Conservation (phyloP, 805 yeast genomes). For the Tetrapisispora iriomotensis region DNA sequence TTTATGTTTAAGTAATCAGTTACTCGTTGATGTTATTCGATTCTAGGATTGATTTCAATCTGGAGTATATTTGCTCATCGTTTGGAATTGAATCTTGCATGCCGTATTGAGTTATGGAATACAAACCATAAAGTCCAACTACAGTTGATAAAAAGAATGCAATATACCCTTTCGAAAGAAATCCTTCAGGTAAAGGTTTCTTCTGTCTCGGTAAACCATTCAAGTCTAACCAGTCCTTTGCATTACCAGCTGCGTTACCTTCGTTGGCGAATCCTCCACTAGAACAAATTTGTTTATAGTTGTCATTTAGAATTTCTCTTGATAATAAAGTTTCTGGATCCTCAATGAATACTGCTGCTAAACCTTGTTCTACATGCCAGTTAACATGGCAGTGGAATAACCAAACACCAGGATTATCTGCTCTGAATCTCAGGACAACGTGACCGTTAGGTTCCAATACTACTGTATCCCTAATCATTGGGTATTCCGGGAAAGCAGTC, state of each 20-base stretch:
- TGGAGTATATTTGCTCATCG: conserved; percentile 34
- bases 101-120: conserved; percentile 53
- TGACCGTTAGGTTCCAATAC: conserved; percentile 77
- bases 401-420: conserved; percentile 98
- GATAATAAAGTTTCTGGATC: conserved; percentile 66
- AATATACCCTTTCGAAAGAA: conserved; percentile 59
- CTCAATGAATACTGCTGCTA: conserved; percentile 71
- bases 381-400: conserved; percentile 98
- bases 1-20: background rate
- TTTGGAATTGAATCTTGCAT: conserved; percentile 49
- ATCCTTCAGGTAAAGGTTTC: conserved; percentile 56
- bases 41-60: conserved; percentile 30
- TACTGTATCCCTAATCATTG: conserved; percentile 76
- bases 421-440: conserved; percentile 76
- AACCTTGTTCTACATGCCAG: conserved; percentile 96
- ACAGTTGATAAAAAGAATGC: conserved; percentile 47
- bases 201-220: conserved; percentile 53
- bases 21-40: conserved; percentile 14
- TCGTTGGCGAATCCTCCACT: conserved; percentile 35
- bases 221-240: conserved; percentile 45
- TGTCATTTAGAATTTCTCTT: conserved; percentile 34
- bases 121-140: conserved; percentile 51
- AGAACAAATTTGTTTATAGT: conserved; percentile 43
- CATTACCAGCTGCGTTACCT: conserved; percentile 72
- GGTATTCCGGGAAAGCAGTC: conserved; percentile 47